Evolutionary conservation across 345 rosid genomes (phyloP).

Genomic region (Viola odorata): DNA sequence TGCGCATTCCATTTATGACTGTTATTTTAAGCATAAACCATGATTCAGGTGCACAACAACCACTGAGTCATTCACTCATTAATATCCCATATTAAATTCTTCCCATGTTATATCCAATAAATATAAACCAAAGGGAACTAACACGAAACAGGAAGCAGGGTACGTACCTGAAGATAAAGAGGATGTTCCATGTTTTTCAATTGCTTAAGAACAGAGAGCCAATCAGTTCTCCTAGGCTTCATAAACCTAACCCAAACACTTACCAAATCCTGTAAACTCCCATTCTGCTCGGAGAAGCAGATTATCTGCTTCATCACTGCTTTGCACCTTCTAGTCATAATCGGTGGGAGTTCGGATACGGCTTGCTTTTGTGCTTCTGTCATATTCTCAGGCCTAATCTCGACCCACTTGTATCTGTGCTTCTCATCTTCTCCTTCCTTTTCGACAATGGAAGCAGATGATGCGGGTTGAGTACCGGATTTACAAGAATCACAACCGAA

Average conservation of each 20-base stretch:
- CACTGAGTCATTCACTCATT: too few relatives aligned
- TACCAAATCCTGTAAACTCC: conserved; percentile 43
- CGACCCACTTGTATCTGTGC: conserved; percentile 55
- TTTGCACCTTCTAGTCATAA: conserved; percentile 61
- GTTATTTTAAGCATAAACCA: too few relatives aligned
- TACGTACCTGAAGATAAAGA: conserved; percentile 49
- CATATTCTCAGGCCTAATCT: conserved; percentile 28
- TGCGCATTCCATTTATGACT: too few relatives aligned
- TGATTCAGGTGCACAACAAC: too few relatives aligned
- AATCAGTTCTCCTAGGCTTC: conserved; percentile 68
- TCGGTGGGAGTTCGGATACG: conserved; percentile 46
- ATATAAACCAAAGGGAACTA: too few relatives aligned
- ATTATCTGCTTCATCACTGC: conserved; percentile 66
- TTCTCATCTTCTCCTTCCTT: conserved; percentile 20
- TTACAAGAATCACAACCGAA: background rate
- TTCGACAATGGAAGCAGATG: conserved; percentile 12
- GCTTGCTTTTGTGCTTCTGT: conserved; percentile 46
- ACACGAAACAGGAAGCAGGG: too few relatives aligned
- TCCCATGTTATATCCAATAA: too few relatives aligned
- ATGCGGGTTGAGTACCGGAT: conserved; percentile 17
- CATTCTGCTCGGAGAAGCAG: conserved; percentile 34
- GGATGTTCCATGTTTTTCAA: conserved; percentile 52
- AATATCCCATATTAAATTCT: too few relatives aligned
- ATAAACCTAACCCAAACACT: conserved; percentile 64
- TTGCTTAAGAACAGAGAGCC: conserved; percentile 75